Evolutionary conservation across 352 stramenopile genomes (phyloP).

Genomic region (Pseudoperonospora humuli): DNA sequence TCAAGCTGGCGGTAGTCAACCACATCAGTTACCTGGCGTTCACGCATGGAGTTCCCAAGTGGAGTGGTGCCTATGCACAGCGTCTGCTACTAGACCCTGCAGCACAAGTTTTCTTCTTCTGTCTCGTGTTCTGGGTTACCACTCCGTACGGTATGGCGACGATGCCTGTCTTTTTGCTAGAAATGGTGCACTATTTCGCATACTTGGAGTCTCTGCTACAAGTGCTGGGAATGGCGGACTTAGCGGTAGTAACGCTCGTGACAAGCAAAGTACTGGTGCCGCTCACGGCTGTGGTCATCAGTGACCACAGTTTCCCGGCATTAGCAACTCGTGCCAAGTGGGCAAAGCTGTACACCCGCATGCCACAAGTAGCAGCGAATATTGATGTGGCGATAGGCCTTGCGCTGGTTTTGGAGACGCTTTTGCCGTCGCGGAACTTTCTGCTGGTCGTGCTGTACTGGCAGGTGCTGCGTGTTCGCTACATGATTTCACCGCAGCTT

Average conservation of each 20-base stretch:
- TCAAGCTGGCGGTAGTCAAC: slow-evolving; percentile 76
- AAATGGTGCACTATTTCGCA: slow-evolving; percentile 68
- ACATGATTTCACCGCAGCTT: slow-evolving; percentile 86
- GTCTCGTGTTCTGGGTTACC: slow-evolving; percentile 80
- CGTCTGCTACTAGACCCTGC: slow-evolving; percentile 73
- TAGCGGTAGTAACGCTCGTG: slow-evolving; percentile 34
- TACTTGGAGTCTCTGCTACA: slow-evolving; percentile 57
- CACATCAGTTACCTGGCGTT: slow-evolving; percentile 75
- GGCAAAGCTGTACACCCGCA: slow-evolving; percentile 73
- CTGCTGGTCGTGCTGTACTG: slow-evolving; percentile 84
- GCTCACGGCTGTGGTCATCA: slow-evolving; percentile 48
- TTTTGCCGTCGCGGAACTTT: slow-evolving; percentile 81
- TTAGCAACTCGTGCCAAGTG: slow-evolving; percentile 62
- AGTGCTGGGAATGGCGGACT: slow-evolving; percentile 37
- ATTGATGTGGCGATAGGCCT: slow-evolving; percentile 81
- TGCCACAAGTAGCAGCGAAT: slow-evolving; percentile 68
- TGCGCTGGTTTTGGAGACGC: slow-evolving; percentile 70
- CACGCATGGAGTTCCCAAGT: slow-evolving; percentile 65
- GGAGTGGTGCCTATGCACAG: slow-evolving; percentile 71
- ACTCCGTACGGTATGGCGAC: slow-evolving; percentile 66
- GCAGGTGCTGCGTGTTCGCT: slow-evolving; percentile 86
- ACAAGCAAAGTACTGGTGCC: slow-evolving; percentile 46
- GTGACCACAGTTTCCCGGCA: slow-evolving; percentile 46
- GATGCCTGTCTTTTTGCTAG: slow-evolving; percentile 68
- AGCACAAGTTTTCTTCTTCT: slow-evolving; percentile 80